Percentiles rank a stretch among this genome's conserved stretches.
phyloP scores from a whole-genome alignment of 108 stramenopile genomes.

The Nannochloropsis gaditana region DNA sequence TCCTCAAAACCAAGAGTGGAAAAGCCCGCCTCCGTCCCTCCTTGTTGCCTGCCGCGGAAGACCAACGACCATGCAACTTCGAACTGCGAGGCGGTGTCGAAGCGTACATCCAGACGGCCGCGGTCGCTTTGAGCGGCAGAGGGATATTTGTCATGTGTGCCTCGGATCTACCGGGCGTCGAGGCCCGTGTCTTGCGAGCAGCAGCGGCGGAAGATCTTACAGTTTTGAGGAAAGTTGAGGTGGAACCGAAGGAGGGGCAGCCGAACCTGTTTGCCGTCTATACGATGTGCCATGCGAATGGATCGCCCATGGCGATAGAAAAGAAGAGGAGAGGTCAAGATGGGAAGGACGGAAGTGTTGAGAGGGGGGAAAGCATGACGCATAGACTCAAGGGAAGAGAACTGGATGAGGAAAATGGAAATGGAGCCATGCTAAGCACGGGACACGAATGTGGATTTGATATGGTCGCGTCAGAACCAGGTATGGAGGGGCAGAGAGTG shows the following conservation, averaged over 20 bases:
- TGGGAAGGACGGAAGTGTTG: background rate
- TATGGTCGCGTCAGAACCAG: too few relatives aligned
- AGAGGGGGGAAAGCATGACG: background rate
- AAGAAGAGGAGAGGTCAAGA: background rate
- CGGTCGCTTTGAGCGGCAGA: background rate
- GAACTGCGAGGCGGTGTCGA: slow-evolving; percentile 70
- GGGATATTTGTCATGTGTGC: slow-evolving; percentile 19
- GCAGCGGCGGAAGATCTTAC: background rate
- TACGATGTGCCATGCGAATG: background rate
- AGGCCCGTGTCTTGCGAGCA: background rate
- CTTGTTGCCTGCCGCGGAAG: slow-evolving; percentile 57
- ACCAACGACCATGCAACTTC: slow-evolving; percentile 61
- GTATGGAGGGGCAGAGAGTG: too few relatives aligned
- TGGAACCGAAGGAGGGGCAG: slow-evolving; percentile 32
- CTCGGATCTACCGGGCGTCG: background rate
- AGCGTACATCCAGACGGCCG: slow-evolving; percentile 61
- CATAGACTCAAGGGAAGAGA: too few relatives aligned
- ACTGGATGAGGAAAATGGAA: too few relatives aligned
- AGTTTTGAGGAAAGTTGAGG: background rate
- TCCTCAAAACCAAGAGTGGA: slow-evolving; percentile 24
- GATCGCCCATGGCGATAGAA: background rate
- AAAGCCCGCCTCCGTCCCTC: slow-evolving; percentile 25
- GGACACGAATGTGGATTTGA: too few relatives aligned
- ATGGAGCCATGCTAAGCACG: too few relatives aligned
- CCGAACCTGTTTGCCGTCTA: background rate